These are phyloP conservation scores for Solanum corneliomulleri DNA, from an alignment of 257 asterid genomes.

Conservation along the genomic window DNA sequence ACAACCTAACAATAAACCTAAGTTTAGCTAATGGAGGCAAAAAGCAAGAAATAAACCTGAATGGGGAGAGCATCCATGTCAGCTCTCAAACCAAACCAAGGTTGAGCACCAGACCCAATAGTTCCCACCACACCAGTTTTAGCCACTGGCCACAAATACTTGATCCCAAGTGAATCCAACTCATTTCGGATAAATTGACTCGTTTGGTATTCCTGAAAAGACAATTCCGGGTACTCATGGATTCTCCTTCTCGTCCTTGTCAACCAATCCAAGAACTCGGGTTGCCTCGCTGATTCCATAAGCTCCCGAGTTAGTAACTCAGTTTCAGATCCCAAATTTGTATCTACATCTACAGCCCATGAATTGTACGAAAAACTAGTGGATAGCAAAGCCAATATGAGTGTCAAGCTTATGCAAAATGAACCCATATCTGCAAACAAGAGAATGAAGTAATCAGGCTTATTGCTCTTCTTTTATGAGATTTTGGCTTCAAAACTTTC, in stretches of 20 bases:
- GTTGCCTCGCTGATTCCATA: constrained; percentile 45
- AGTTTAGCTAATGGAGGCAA: neutral
- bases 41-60: constrained; percentile 31
- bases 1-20: neutral
- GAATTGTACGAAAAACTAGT: neutral
- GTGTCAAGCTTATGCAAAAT: constrained; percentile 20
- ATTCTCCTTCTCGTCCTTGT: constrained; percentile 51
- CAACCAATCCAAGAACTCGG: constrained; percentile 52
- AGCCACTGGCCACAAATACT: constrained; percentile 73
- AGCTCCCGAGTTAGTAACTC: constrained; percentile 28
- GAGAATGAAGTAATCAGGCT: neutral
- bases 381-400: neutral
- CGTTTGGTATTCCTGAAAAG: constrained; percentile 58
- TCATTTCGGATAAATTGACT: constrained; percentile 67
- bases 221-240: constrained; percentile 74
- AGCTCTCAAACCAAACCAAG: constrained; percentile 72
- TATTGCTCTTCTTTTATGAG: neutral
- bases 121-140: constrained; percentile 67
- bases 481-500: neutral
- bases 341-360: constrained; percentile 11
- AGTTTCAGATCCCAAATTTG: neutral
- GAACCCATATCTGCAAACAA: neutral
- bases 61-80: constrained; percentile 97
- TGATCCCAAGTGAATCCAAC: constrained; percentile 60
- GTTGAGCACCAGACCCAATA: constrained; percentile 61